phyloP scores from a whole-genome alignment of 257 asterid genomes.

The Penstemon barbatus region DNA sequence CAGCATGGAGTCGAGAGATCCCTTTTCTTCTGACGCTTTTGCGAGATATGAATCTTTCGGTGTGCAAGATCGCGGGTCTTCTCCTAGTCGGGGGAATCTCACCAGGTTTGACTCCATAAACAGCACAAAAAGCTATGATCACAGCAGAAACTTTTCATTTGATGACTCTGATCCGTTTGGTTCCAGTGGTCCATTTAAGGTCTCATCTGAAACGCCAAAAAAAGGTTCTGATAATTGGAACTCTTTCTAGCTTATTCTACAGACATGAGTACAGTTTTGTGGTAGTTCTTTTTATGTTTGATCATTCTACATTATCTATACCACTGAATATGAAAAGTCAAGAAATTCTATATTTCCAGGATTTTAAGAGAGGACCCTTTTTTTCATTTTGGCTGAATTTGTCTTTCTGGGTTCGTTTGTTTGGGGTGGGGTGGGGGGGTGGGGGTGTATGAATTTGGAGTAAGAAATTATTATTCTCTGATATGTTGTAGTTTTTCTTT shows the following conservation, averaged over 20 bases:
- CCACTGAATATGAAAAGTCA: conserved; percentile 21
- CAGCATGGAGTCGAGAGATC: conserved; percentile 59
- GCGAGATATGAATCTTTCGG: conserved; percentile 83
- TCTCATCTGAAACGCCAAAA: conserved; percentile 58
- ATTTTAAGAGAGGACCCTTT: background rate
- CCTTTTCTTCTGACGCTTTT: conserved; percentile 61
- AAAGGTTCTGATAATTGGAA: conserved; percentile 51
- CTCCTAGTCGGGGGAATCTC: conserved; percentile 55
- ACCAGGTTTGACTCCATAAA: conserved; percentile 82
- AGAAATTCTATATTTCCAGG: background rate
- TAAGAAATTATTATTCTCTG: conserved; percentile 16
- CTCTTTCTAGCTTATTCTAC: conserved; percentile 36
- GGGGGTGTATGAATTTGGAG: conserved; percentile 3
- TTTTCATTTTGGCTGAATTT: conserved; percentile 16
- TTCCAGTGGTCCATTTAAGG: conserved; percentile 86
- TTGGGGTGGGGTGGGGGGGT: too few species aligned
- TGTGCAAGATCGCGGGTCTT: conserved; percentile 48
- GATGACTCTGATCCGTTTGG: conserved; percentile 93
- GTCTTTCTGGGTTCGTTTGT: background rate
- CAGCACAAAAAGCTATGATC: conserved; percentile 67
- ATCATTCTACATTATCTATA: conserved; percentile 24
- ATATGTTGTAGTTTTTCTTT: conserved; percentile 18
- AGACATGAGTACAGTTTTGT: conserved; percentile 18
- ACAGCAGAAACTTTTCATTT: conserved; percentile 65
- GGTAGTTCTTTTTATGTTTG: background rate